phyloP scores from a whole-genome alignment of 208 protist species.

The Wallacemonas sp. region DNA sequence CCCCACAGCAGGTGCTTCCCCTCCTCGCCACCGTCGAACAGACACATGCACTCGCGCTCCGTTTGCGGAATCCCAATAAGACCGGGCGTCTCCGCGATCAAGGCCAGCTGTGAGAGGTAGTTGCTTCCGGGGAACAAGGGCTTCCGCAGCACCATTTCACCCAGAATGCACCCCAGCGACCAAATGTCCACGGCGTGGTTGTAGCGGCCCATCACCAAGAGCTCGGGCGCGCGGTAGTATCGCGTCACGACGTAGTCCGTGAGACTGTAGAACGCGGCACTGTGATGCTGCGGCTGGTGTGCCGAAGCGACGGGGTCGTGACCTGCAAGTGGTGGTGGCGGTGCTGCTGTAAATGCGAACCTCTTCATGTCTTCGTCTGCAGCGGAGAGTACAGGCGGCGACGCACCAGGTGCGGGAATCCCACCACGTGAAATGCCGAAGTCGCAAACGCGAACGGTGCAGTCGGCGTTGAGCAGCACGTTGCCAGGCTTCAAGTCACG shows the following conservation, averaged over 20 bases:
- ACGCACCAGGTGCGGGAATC: slow-evolving; percentile 15
- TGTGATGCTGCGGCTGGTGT: neutral
- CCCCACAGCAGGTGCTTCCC: slow-evolving; percentile 65
- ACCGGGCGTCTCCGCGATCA: slow-evolving; percentile 66
- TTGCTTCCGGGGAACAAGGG: slow-evolving; percentile 91
- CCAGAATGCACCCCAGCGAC: slow-evolving; percentile 64
- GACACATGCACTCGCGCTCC: slow-evolving; percentile 64
- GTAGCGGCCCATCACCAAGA: slow-evolving; percentile 93
- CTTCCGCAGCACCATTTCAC: slow-evolving; percentile 88
- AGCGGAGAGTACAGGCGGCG: neutral
- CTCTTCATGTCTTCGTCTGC: slow-evolving; percentile 7
- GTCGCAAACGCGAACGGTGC: slow-evolving; percentile 71
- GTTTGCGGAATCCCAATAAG: slow-evolving; percentile 82
- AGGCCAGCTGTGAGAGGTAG: slow-evolving; percentile 58
- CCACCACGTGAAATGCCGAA: slow-evolving; percentile 74
- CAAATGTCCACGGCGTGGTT: slow-evolving; percentile 90
- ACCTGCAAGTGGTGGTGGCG: neutral
- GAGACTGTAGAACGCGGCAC: slow-evolving; percentile 50
- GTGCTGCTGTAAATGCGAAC: neutral
- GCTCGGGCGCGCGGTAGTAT: slow-evolving; percentile 98
- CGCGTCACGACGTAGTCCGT: slow-evolving; percentile 96
- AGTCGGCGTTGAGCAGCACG: slow-evolving; percentile 67
- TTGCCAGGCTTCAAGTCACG: slow-evolving; percentile 85
- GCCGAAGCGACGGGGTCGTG: neutral
- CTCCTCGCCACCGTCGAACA: slow-evolving; percentile 63